Evolutionary conservation across 495 filamentous ascomycete species (phyloP), one percentile per base, ranked within the genome.

Genomic region (Thozetella sp.): DNA sequence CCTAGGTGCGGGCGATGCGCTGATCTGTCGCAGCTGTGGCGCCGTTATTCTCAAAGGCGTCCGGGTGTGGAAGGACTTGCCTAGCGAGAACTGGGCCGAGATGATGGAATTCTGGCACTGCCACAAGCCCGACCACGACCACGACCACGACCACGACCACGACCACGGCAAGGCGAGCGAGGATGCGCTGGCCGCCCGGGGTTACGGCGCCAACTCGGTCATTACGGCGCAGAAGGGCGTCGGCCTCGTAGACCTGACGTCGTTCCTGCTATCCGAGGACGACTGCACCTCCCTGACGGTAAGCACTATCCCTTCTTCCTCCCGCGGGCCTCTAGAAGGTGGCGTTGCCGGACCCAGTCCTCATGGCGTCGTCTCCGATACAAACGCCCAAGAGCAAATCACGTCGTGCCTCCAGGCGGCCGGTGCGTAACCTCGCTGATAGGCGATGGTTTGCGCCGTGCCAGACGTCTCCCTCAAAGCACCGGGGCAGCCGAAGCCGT

Each of bases 61-160:
- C 24, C 72, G 73, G 63, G 74, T 72, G n/a, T 99, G 96, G 95
- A 97, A 93, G 73, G 93, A 98, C 66, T 80, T 99, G 3, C 95
- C 95, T 0, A 96, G 92, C 63, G 92, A 93, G 59, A 95, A 96
- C 66, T 99, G 95, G 95, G 95, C 94, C 1, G 95, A 99, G 72
- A 97, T 98, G 96, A 99, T 99, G 95, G 95, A 99, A 69, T 97
- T 97, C 64, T 99, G 95, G 95, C 95, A 99, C 73, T 99, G 95
- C 69, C 95, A 99, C 71, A 98, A 97, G 68, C 95, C 93, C 37
- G 65, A 65, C n/a, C 63, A 80, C 20, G 61, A 76, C 20, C 60
- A 70, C 25, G 58, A 73, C 25, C 64, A 75, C 56, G 65, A 70
- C 17, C 57, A 61, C 15, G 25, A 66, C 43, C 27, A 45, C 1